These are phyloP conservation scores for Chlamydomonas incerta DNA, from an alignment of 139 green algal species.

Conservation along the genomic window DNA sequence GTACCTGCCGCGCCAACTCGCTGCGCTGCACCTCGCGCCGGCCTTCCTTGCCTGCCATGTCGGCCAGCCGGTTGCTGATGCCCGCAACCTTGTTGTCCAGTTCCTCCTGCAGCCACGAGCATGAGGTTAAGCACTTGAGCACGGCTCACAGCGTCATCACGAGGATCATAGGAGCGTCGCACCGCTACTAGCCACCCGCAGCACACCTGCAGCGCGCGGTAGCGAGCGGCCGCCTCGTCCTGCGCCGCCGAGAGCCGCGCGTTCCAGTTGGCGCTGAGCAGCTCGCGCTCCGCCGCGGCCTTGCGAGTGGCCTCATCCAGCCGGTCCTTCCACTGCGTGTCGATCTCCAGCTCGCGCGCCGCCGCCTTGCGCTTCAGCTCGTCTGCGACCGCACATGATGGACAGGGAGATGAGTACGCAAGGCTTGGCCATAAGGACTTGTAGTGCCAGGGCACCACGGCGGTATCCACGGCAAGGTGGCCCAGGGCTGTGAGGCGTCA, in stretches of 20 bases:
- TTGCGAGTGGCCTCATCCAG: slow-evolving; percentile 34
- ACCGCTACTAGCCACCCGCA: neutral
- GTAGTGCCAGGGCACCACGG: too few relatives aligned
- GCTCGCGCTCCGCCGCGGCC: slow-evolving; percentile 30
- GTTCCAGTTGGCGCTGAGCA: slow-evolving; percentile 30
- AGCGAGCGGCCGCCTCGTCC: slow-evolving; percentile 23
- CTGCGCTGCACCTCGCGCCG: slow-evolving; percentile 34
- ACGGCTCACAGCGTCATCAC: too few relatives aligned
- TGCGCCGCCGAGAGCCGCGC: slow-evolving; percentile 32
- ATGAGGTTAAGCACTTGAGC: too few relatives aligned
- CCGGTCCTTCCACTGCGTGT: slow-evolving; percentile 45
- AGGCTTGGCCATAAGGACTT: too few relatives aligned
- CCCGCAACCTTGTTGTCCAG: slow-evolving; percentile 20
- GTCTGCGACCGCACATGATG: slow-evolving; percentile 10
- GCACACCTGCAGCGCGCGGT: slow-evolving; percentile 34
- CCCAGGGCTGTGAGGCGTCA: too few relatives aligned
- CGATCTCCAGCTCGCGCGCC: slow-evolving; percentile 39
- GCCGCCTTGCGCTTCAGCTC: slow-evolving; percentile 40
- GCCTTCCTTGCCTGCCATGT: slow-evolving; percentile 42
- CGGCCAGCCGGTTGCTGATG: slow-evolving; percentile 33
- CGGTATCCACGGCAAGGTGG: too few relatives aligned
- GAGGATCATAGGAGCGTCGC: too few relatives aligned
- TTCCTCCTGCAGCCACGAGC: slow-evolving; percentile 22
- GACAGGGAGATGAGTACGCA: too few relatives aligned
- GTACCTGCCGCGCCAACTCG: slow-evolving; percentile 53